Conservation (phyloP, 345 rosid genomes). For the Firmiana major region DNA sequence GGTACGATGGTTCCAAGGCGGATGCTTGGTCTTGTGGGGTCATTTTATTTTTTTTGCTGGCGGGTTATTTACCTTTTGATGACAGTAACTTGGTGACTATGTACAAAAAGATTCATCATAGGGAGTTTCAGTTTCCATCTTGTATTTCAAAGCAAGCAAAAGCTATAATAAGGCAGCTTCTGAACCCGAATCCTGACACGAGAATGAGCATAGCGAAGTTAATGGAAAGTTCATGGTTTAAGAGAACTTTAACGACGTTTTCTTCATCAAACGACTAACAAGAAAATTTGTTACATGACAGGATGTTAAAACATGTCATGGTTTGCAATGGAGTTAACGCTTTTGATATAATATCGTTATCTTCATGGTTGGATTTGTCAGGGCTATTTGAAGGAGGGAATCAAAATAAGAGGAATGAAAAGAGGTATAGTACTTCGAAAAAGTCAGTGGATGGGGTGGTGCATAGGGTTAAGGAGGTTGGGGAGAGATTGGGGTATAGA, state of each 20-base stretch:
- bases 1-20: slow-evolving; percentile 69
- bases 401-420: slow-evolving; percentile 35
- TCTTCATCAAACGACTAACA: not conserved
- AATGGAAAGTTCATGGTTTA: slow-evolving; percentile 50
- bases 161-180: slow-evolving; percentile 46
- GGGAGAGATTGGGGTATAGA: slow-evolving; percentile 59
- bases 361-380: slow-evolving; percentile 66
- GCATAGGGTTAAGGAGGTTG: slow-evolving; percentile 54
- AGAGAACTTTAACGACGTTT: slow-evolving; percentile 28
- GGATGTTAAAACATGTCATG: slow-evolving; percentile 19
- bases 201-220: slow-evolving; percentile 60
- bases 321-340: slow-evolving; percentile 41
- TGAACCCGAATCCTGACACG: slow-evolving; percentile 71
- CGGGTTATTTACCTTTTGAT: slow-evolving; percentile 60
- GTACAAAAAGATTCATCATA: slow-evolving; percentile 48
- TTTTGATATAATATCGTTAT: slow-evolving; percentile 65
- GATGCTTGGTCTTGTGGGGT: slow-evolving; percentile 97
- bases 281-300: slow-evolving; percentile 10
- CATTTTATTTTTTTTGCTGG: slow-evolving; percentile 51
- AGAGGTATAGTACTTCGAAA: slow-evolving; percentile 49
- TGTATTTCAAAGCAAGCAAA: slow-evolving; percentile 50
- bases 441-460: slow-evolving; percentile 40
- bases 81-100: slow-evolving; percentile 48
- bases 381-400: slow-evolving; percentile 44
- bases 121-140: slow-evolving; percentile 58